Conservation (phyloP, 805 yeast species). For the Spathaspora girioi region DNA sequence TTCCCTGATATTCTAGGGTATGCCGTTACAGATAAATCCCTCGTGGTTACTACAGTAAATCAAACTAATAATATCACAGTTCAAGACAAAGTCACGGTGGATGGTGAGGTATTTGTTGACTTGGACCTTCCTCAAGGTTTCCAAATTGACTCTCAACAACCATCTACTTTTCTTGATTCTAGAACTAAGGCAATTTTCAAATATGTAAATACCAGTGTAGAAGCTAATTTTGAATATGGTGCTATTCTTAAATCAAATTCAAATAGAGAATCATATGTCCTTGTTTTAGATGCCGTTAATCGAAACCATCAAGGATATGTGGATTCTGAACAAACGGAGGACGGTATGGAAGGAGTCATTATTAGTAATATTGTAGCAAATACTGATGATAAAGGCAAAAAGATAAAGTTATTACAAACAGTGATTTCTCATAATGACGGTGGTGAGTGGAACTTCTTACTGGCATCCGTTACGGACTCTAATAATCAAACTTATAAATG, state of each 20-base stretch:
- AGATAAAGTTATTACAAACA: constrained; percentile 59
- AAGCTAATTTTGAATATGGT: constrained; percentile 60
- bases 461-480: constrained; percentile 67
- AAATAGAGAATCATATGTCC: constrained; percentile 83
- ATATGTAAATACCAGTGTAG: constrained; percentile 72
- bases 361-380: constrained; percentile 60
- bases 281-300: constrained; percentile 67
- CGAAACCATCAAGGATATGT: constrained; percentile 72
- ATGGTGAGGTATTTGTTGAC: constrained; percentile 73
- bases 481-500: constrained; percentile 58
- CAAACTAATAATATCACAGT: constrained; percentile 37
- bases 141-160: constrained; percentile 44
- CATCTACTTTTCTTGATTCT: constrained; percentile 76
- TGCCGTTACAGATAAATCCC: constrained; percentile 65
- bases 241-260: constrained; percentile 82
- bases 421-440: constrained; percentile 88
- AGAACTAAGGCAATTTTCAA: constrained; percentile 68
- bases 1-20: constrained; percentile 67
- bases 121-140: constrained; percentile 72
- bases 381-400: constrained; percentile 12
- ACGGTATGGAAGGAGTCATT: constrained; percentile 84
- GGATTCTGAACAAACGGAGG: constrained; percentile 81
- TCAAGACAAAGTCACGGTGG: constrained; percentile 55
- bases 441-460: constrained; percentile 71
- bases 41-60: constrained; percentile 66